Percentiles rank a stretch among this genome's conserved stretches.
phyloP scores from a whole-genome alignment of 257 asterid species.

The Fraxinus americana region DNA sequence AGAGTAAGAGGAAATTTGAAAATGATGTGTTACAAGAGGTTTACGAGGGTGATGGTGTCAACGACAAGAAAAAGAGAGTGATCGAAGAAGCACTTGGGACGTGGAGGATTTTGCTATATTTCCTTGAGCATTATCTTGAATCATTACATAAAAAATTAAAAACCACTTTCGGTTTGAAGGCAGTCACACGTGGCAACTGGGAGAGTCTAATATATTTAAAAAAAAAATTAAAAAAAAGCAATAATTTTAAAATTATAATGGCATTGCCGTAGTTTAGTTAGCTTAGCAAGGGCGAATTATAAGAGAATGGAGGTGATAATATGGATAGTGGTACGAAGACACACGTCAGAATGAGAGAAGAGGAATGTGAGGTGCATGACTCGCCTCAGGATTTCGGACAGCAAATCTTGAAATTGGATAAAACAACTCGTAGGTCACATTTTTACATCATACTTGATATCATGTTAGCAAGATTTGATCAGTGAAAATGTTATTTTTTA shows the following conservation, averaged over 20 bases:
- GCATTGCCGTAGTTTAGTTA: background rate
- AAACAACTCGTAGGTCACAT: too few species aligned
- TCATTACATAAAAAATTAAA: background rate
- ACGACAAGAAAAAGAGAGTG: too few species aligned
- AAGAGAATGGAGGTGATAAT: background rate
- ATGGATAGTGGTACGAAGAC: constrained; percentile 5
- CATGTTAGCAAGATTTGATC: too few species aligned
- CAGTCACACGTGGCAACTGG: background rate
- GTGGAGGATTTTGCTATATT: too few species aligned
- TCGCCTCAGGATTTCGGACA: constrained; percentile 24
- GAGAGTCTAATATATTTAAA: background rate
- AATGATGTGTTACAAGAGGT: too few species aligned
- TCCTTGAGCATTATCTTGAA: background rate
- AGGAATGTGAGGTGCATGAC: constrained; percentile 21
- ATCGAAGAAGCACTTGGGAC: too few species aligned
- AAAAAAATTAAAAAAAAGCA: too few species aligned
- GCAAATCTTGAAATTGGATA: background rate
- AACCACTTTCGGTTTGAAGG: background rate
- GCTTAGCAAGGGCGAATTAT: background rate
- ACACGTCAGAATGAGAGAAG: background rate
- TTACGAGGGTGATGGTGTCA: too few species aligned
- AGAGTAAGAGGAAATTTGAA: too few species aligned
- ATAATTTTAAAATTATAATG: background rate
- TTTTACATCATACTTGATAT: too few species aligned
- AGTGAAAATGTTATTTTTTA: too few species aligned